Evolutionary conservation across 805 yeast genomes (phyloP), one percentile per base, ranked within the genome.

Genomic region (Candida patagonica): DNA sequence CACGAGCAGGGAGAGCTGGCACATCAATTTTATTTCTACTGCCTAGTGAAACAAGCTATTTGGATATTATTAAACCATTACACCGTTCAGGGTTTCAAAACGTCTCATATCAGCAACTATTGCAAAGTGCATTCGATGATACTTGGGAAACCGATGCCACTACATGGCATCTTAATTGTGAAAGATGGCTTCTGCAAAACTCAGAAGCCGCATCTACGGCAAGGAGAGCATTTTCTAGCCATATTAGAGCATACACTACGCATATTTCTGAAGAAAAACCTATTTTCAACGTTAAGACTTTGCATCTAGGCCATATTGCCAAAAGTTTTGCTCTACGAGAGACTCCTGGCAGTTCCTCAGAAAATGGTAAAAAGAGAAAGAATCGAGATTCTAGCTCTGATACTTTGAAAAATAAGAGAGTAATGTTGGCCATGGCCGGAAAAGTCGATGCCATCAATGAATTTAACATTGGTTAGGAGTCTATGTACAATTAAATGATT

Each of bases 271-370:
- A 76, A 1, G 98, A 92, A 59, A 74, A 88, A 55, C 73, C 70
- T 36, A 76, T 71, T 47, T 92, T 92, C 68, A 87, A 85, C 55
- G 79, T 92, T 24, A 82, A 82, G 51, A 62, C 70, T 25, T 65
- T 94, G 43, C 99, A 92, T 68, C 66, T 94, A 49, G 99, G 99
- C 22, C 99, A 92, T 66, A 66, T 94, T 53, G 96, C 97, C 16
- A 92, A 92, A 59, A 73, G 92, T 47, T 94, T 94, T 60, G 99
- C 89, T 2, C 66, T 92, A 39, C 76, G 99, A 61, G 98, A 92
- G 53, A 80, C 94, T 6, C 99, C 99, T 22, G 86, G 82, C 65
- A 67, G 82, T n/a, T 16, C 25, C 15, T 15, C 23, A 8, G 38
- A 38, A 15, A 32, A 48, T 32, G 45, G 52, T 40, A 37, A 55